Base-by-base conservation (phyloP, 2,329 filamentous ascomycete species). In the Neodidymelliopsis sp. region DNA sequence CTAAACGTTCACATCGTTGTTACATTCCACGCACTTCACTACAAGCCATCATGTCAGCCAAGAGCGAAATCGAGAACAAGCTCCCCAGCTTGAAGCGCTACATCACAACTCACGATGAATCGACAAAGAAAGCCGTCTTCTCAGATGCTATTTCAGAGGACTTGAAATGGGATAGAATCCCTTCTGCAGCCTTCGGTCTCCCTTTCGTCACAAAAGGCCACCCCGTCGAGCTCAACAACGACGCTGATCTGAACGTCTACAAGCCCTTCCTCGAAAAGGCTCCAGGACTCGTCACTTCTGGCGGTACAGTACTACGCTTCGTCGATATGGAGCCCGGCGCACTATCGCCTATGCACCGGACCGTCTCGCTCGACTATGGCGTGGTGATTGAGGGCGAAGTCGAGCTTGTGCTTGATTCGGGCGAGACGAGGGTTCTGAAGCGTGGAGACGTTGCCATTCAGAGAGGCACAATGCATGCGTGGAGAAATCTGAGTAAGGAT, bases 121-220 rank as follows among this genome's bases (percentile, higher is more conserved):
- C 63, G 4, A 65, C 61, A 23, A 70, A 69, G 18, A 62, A 71
- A 52, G 65, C 69, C 4, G 53, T 72, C 25, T 73, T 74, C 53
- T 69, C 64, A 2, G 44, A 57, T 19, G 53, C 55, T 1, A 9
- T 72, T 5, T 48, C 57, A 4, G 65, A 68, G 24, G 62, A 67
- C 4, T 45, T 53, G 7, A 51, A 49, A 30, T 56, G 62, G 41
- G 38, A 56, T 31, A 45, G 10, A 6, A 60, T 70, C 4, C 64
- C 64, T 10, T 44, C 34, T 18, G 66, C 63, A 6, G 66, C 63
- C 15, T 81, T 82, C 57, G 70, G 69, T 13, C 74, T 81, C 3
- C 72, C 70, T 29, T 83, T 83, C 60, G 73, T 77, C 5, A 79
- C 81, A 2, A 72, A 75, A 23, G 60, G 69, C 27, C 76, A 75